phyloP scores from a whole-genome alignment of 2,329 filamentous ascomycete genomes.

The Penicillium frequentans region DNA sequence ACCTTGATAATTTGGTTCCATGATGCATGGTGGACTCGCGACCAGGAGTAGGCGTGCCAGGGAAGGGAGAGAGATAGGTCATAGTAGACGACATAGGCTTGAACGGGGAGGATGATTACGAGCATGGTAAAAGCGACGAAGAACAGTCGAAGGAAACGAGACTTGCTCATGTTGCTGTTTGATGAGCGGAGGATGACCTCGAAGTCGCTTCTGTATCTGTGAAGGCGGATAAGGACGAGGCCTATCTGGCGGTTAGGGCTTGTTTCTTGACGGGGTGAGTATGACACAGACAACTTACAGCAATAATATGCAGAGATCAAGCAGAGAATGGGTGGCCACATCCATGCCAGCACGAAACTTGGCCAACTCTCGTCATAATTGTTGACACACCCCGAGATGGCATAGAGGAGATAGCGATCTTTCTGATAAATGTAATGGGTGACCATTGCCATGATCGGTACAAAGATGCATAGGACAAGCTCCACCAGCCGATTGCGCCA shows the following conservation, averaged over 20 bases:
- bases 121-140: constrained; percentile 56
- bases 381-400: constrained; percentile 60
- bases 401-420: constrained; percentile 58
- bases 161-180: constrained; percentile 54
- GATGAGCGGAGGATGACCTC: constrained; percentile 54
- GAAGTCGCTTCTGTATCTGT: constrained; percentile 60
- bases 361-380: constrained; percentile 59
- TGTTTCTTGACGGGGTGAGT: neutral
- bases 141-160: constrained; percentile 60
- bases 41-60: constrained; percentile 54
- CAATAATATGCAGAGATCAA: constrained; percentile 58
- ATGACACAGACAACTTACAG: constrained; percentile 43
- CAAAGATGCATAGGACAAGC: constrained; percentile 54
- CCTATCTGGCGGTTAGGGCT: constrained; percentile 40
- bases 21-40: constrained; percentile 48
- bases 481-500: constrained; percentile 52
- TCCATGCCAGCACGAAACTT: constrained; percentile 53
- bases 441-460: constrained; percentile 57
- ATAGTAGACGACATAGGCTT: constrained; percentile 51
- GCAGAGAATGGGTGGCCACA: constrained; percentile 59
- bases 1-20: constrained; percentile 54
- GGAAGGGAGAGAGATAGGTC: constrained; percentile 39
- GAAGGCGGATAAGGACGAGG: constrained; percentile 61
- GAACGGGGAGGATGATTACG: constrained; percentile 54
- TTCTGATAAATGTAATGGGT: constrained; percentile 62